Percentiles rank a stretch among this genome's conserved stretches.
Evolutionary conservation across 345 rosid genomes (phyloP).

Genomic region (Eucalyptus cloeziana): DNA sequence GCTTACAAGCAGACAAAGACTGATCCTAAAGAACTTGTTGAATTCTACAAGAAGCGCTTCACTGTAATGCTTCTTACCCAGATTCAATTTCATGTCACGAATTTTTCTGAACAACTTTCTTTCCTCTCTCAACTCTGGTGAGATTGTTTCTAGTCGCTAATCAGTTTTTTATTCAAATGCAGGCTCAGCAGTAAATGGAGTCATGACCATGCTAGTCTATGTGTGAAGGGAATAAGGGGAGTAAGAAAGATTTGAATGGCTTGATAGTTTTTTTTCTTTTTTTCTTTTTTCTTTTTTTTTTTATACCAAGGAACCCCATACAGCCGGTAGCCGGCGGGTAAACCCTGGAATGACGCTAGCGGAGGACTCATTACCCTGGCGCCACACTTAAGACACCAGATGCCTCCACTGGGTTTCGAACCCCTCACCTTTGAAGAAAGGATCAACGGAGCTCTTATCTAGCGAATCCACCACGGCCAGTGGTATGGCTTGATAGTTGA

Average conservation of each 20-base stretch:
- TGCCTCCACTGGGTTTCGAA: too few relatives aligned
- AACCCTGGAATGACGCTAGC: too few relatives aligned
- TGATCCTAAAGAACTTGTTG: conserved; percentile 36
- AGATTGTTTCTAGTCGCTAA: not conserved
- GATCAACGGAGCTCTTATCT: too few relatives aligned
- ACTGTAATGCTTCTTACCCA: conserved; percentile 11
- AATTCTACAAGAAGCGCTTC: conserved; percentile 30
- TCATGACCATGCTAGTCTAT: not conserved
- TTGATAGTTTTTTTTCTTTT: not conserved
- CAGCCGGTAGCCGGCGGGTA: too few relatives aligned
- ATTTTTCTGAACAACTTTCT: not conserved
- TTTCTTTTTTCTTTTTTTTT: too few relatives aligned
- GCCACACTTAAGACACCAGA: too few relatives aligned
- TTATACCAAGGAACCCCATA: too few relatives aligned
- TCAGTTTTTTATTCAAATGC: not conserved
- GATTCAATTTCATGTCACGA: not conserved
- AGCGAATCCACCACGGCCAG: too few relatives aligned
- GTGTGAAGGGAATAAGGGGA: not conserved
- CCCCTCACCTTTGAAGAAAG: too few relatives aligned
- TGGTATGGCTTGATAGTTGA: not conserved
- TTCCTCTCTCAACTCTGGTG: not conserved
- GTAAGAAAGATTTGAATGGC: not conserved
- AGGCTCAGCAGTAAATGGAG: not conserved
- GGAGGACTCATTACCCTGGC: too few relatives aligned
- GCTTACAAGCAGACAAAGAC: conserved; percentile 58